Evolutionary conservation across 2,329 filamentous ascomycete species (phyloP), one percentile per base, ranked within the genome.

Genomic region (Fusarium coffeatum): DNA sequence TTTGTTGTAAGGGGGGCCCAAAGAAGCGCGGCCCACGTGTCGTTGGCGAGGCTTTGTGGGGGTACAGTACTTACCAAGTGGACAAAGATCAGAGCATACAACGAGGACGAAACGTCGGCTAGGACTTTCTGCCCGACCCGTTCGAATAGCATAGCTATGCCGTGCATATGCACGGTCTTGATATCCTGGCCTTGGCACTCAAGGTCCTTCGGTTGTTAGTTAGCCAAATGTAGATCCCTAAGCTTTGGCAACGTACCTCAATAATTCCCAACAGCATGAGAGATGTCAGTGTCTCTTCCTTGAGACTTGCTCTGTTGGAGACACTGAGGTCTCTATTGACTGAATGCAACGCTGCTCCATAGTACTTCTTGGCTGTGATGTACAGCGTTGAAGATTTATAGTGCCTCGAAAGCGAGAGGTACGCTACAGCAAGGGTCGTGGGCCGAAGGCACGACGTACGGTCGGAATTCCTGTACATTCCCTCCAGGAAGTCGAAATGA

Each of bases 241-340:
- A 20, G 5, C 16, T 28, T 27, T 13, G 11, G 13, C 25, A 37
- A 28, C 18, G 12, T 23, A 28, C 66, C 47, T 69, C 66, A 20
- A 69, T 56, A 43, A 69, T 69, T 16, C 66, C 66, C 13, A 69
- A 20, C 4, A 69, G 42, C 66, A 69, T 69, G 4, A 69, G 55
- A 2, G 66, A 68, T 20, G 49, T 41, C 10, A 69, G n/a, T 5
- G 54, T 69, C 37, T 68, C 66, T n/a, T 69, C 59, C 43, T 50
- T 69, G 4, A 69, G n/a, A 10, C 47, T 22, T 10, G 30, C 41
- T 18, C 50, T 37, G 34, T 64, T 64, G 10, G 59, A 46, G 3
- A 28, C 27, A 23, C 59, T 61, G 1, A 69, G 49, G 23, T 69
- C 65, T 34, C 43, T 65, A 13, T 69, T 65, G 9, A 68, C 64